Conservation (phyloP, 2,329 filamentous ascomycete genomes). For the Beauveria scarabaeidicola region DNA sequence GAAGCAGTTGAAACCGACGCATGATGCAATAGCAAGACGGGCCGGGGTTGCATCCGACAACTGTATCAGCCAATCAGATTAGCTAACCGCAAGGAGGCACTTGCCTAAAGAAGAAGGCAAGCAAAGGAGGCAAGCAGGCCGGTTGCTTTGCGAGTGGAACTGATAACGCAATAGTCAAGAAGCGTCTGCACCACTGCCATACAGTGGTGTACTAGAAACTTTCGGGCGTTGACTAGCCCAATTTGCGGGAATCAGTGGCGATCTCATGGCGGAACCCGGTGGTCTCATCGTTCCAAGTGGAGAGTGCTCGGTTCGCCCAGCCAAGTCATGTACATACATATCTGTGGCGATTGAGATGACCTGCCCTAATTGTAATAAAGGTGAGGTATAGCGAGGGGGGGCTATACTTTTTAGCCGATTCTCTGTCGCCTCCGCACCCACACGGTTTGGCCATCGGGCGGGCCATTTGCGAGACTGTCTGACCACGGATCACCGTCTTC, state of each 20-base stretch:
- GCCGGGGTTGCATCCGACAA: neutral
- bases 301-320: neutral
- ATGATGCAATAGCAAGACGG: neutral
- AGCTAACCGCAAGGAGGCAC: neutral
- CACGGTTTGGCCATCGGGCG: neutral
- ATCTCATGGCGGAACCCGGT: slow-evolving; percentile 1
- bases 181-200: neutral
- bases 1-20: neutral
- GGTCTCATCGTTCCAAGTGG: neutral
- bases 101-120: slow-evolving; percentile 7
- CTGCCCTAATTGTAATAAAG: neutral
- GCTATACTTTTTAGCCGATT: slow-evolving; percentile 5
- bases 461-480: neutral
- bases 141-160: slow-evolving; percentile 1
- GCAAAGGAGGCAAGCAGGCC: neutral
- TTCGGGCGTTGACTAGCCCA: neutral
- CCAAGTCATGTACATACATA: no score
- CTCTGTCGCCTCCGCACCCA: slow-evolving; percentile 12
- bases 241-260: neutral
- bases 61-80: neutral
- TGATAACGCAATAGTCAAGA: neutral
- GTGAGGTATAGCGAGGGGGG: no score
- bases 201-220: neutral
- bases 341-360: neutral
- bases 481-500: neutral